A percentile compares a stretch with the other conserved stretches of the same genome.
phyloP scores from a whole-genome alignment of 768 basidiomycete species.

The Kwoniella sp. region DNA sequence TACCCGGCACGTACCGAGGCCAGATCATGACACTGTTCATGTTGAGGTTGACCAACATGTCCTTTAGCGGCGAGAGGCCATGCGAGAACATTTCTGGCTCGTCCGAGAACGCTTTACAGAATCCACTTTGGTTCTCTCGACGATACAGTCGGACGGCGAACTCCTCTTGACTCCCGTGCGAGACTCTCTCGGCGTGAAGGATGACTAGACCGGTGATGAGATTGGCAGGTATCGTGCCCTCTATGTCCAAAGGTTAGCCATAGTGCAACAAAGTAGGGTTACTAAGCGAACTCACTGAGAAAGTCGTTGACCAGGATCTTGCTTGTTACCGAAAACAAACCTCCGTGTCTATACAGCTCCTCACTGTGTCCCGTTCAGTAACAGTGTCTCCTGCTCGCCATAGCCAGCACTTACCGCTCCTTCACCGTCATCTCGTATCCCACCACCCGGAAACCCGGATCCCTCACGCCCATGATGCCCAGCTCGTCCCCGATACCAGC shows the following conservation, averaged over 20 bases:
- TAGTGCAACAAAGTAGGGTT: background rate
- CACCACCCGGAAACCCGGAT: conserved; percentile 76
- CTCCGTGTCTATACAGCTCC: conserved; percentile 78
- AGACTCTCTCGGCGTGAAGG: conserved; percentile 89
- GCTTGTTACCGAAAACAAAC: conserved; percentile 85
- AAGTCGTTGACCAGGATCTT: conserved; percentile 93
- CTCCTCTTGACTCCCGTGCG: conserved; percentile 75
- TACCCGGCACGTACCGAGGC: conserved; percentile 61
- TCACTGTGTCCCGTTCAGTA: conserved; percentile 56
- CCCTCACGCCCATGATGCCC: conserved; percentile 82
- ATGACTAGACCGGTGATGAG: conserved; percentile 85
- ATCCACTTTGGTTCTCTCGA: conserved; percentile 81
- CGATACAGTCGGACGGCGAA: conserved; percentile 89
- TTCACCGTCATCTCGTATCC: conserved; percentile 73
- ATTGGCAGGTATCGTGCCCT: conserved; percentile 69
- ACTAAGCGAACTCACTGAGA: conserved; percentile 56
- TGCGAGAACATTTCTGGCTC: conserved; percentile 92
- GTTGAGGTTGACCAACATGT: conserved; percentile 87
- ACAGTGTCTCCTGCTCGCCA: no score
- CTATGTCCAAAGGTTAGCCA: conserved; percentile 23
- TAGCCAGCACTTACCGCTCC: conserved; percentile 63
- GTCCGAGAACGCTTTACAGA: conserved; percentile 95
- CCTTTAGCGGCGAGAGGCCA: conserved; percentile 84
- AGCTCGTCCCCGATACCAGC: conserved; percentile 86
- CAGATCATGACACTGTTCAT: conserved; percentile 84